phyloP scores from a whole-genome alignment of 2,329 filamentous ascomycete genomes.

The Arachnomyces sp. region DNA sequence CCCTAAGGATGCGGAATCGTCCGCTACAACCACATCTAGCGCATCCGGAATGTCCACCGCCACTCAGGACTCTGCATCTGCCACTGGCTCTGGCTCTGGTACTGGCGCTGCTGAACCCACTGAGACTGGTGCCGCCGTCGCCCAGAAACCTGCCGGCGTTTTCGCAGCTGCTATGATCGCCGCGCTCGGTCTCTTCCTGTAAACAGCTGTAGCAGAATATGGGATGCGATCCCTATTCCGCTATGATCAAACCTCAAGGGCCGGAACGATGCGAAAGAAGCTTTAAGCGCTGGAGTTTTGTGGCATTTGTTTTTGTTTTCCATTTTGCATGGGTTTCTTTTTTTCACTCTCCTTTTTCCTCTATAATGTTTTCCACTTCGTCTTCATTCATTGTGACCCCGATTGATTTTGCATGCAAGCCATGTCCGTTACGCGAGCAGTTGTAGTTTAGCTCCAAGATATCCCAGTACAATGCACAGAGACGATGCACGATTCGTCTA shows the following conservation, averaged over 20 bases:
- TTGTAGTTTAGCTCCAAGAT: constrained; percentile 7
- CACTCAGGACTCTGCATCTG: constrained; percentile 21
- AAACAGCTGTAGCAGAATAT: constrained; percentile 16
- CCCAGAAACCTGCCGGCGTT: constrained; percentile 44
- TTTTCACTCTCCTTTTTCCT: constrained; percentile 14
- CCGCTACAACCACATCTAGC: constrained; percentile 22
- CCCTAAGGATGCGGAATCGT: constrained; percentile 26
- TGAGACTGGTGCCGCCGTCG: constrained; percentile 22
- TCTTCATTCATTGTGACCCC: constrained; percentile 9
- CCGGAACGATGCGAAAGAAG: background rate
- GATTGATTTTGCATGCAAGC: constrained; percentile 5
- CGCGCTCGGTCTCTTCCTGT: constrained; percentile 53
- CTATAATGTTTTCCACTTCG: constrained; percentile 11
- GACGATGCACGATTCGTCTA: too few species aligned
- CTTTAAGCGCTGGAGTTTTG: constrained; percentile 2
- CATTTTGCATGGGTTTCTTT: constrained; percentile 5
- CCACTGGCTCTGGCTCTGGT: constrained; percentile 24
- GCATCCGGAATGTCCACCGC: constrained; percentile 4
- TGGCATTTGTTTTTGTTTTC: constrained; percentile 11
- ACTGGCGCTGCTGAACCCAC: constrained; percentile 14
- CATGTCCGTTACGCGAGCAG: background rate
- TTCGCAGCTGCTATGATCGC: constrained; percentile 49
- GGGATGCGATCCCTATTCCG: background rate
- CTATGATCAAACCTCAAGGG: too few species aligned
- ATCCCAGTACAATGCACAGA: too few species aligned